Conservation (phyloP, 345 rosid species). For the Aurinia saxatilis region DNA sequence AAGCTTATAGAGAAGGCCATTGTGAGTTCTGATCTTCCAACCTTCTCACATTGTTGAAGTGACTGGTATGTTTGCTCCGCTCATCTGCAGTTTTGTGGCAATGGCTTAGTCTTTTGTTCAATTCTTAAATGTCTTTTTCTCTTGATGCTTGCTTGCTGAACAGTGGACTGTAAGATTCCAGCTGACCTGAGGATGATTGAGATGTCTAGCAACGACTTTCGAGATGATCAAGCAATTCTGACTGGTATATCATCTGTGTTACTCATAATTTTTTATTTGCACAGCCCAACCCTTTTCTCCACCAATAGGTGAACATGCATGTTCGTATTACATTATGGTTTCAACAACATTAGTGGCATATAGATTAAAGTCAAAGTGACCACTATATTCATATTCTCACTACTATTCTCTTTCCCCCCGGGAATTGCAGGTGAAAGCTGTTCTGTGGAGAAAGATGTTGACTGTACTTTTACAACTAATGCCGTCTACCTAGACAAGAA, state of each 20-base stretch:
- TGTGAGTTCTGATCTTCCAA: conserved; percentile 71
- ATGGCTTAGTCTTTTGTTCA: background rate
- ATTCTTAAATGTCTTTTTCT: conserved; percentile 2
- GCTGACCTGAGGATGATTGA: conserved; percentile 98
- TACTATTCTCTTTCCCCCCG: conserved; percentile 18
- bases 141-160: conserved; percentile 19
- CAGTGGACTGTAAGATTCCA: conserved; percentile 96
- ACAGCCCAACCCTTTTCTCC: background rate
- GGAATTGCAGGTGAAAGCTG: conserved; percentile 80
- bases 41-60: conserved; percentile 95
- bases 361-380: background rate
- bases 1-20: conserved; percentile 94
- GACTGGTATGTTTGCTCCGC: conserved; percentile 43
- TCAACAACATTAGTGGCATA: conserved; percentile 4
- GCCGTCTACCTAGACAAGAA: conserved; percentile 99
- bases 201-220: conserved; percentile 78
- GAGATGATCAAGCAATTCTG: conserved; percentile 97
- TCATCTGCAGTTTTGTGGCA: conserved; percentile 2
- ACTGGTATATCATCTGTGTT: conserved; percentile 49
- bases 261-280: conserved; percentile 3
- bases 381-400: background rate
- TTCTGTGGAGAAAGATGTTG: conserved; percentile 86
- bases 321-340: background rate
- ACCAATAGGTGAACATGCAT: background rate
- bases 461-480: conserved; percentile 57